Percentiles rank a stretch among this genome's conserved stretches.
Evolutionary conservation across 2,329 filamentous ascomycete genomes (phyloP).

Genomic region (Fusarium pininemorale): DNA sequence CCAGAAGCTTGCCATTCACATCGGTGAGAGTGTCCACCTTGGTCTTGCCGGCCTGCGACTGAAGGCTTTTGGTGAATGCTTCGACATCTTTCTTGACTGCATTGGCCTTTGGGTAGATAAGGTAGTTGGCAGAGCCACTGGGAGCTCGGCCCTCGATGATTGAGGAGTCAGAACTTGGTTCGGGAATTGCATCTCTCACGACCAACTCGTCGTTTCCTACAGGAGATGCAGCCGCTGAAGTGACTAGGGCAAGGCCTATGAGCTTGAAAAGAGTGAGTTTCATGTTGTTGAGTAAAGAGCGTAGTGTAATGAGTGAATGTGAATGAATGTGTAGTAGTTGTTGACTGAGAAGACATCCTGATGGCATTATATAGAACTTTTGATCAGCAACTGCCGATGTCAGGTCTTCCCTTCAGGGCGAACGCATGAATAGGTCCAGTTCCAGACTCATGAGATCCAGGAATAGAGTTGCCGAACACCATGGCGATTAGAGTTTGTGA

Average conservation of each 20-base stretch:
- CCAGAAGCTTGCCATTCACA: neutral
- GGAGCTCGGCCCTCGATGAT: neutral
- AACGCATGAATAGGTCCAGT: neutral
- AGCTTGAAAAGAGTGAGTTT: neutral
- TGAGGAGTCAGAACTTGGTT: neutral
- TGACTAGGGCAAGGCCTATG: fast-evolving
- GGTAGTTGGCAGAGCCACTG: neutral
- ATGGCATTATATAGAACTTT: neutral
- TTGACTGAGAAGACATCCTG: neutral
- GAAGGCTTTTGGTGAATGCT: neutral
- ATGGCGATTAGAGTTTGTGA: no score
- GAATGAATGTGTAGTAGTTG: neutral
- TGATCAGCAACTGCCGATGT: neutral
- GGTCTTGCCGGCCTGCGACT: neutral
- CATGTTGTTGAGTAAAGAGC: neutral
- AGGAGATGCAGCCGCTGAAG: neutral
- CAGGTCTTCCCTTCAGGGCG: neutral
- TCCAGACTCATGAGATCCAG: neutral
- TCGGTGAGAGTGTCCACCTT: neutral
- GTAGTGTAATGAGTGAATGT: neutral
- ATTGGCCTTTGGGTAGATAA: neutral
- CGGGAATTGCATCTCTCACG: neutral
- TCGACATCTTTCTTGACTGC: neutral
- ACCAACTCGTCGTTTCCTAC: fast-evolving
- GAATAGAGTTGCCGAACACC: neutral